Conservation (phyloP, 2,329 filamentous ascomycete species). For the Purpureocillium takamizusanense region DNA sequence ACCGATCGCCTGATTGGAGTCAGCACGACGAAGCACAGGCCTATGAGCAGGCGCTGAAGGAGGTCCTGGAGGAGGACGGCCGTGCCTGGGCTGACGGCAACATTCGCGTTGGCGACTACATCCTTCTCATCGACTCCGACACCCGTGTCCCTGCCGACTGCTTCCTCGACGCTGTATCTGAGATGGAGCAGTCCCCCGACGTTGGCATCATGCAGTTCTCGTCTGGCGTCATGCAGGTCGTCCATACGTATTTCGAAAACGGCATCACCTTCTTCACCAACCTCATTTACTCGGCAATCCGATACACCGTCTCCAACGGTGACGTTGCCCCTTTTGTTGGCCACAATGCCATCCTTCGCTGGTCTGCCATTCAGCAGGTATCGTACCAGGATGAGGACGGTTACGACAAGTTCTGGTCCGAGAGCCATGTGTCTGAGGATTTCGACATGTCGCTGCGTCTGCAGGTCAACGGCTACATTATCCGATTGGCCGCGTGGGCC, state of each 20-base stretch:
- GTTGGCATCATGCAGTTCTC: constrained; percentile 73
- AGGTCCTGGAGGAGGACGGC: constrained; percentile 58
- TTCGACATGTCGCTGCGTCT: constrained; percentile 76
- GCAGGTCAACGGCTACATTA: constrained; percentile 63
- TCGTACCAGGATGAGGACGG: constrained; percentile 61
- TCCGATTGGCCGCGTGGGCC: constrained; percentile 64
- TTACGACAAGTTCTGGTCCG: constrained; percentile 75
- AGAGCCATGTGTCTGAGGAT: constrained; percentile 71
- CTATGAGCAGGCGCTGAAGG: constrained; percentile 56
- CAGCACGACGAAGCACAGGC: constrained; percentile 59
- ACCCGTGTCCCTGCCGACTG: constrained; percentile 72
- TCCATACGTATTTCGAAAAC: constrained; percentile 63
- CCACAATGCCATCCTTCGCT: constrained; percentile 70
- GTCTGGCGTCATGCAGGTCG: constrained; percentile 72
- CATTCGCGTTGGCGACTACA: constrained; percentile 78
- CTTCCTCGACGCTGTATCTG: constrained; percentile 67
- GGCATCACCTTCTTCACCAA: constrained; percentile 66
- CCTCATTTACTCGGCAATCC: constrained; percentile 68
- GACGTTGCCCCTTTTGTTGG: constrained; percentile 73
- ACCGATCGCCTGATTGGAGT: constrained; percentile 54
- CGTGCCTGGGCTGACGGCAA: constrained; percentile 78
- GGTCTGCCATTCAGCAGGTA: constrained; percentile 67
- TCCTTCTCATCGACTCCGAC: constrained; percentile 66
- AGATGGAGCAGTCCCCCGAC: constrained; percentile 72
- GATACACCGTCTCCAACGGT: constrained; percentile 67